Evolutionary conservation across 192 early-diverging fungal species (phyloP).

Genomic region (Coemansia sp.): DNA sequence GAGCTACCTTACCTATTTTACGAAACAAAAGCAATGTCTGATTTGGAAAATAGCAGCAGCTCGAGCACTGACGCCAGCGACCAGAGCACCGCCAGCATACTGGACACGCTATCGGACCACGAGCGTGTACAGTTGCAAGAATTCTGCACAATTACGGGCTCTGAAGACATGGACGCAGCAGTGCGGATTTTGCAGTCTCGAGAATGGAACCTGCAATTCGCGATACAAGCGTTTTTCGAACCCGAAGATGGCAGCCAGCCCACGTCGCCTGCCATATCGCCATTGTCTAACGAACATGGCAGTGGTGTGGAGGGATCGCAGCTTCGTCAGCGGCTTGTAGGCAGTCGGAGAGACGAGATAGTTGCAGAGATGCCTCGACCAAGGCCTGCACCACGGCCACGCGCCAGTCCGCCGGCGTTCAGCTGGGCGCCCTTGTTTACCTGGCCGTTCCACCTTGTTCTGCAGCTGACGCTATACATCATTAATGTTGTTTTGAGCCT

Average conservation of each 20-base stretch:
- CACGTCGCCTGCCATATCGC: too few relatives aligned
- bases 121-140: constrained; percentile 24
- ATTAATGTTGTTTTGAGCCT: constrained; percentile 11
- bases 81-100: not conserved
- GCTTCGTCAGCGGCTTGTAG: too few relatives aligned
- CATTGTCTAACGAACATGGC: too few relatives aligned
- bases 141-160: constrained; percentile 26
- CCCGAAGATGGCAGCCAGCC: constrained; percentile 2
- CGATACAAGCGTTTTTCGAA: constrained; percentile 37
- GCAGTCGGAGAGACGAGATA: not conserved
- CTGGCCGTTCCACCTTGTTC: constrained; percentile 31
- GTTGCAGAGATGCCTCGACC: not conserved
- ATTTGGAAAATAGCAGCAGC: too few relatives aligned
- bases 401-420: constrained; percentile 9
- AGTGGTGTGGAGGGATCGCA: not conserved
- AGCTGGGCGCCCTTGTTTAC: constrained; percentile 23
- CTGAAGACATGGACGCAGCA: constrained; percentile 19
- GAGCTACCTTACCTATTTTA: not conserved
- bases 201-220: constrained; percentile 28
- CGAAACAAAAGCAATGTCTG: not conserved
- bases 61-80: not conserved
- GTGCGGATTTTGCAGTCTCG: constrained; percentile 16
- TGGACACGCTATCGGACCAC: constrained; percentile 25
- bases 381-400: not conserved
- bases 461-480: constrained; percentile 1